phyloP scores from a whole-genome alignment of 345 rosid genomes.

The Luvunga scandens region DNA sequence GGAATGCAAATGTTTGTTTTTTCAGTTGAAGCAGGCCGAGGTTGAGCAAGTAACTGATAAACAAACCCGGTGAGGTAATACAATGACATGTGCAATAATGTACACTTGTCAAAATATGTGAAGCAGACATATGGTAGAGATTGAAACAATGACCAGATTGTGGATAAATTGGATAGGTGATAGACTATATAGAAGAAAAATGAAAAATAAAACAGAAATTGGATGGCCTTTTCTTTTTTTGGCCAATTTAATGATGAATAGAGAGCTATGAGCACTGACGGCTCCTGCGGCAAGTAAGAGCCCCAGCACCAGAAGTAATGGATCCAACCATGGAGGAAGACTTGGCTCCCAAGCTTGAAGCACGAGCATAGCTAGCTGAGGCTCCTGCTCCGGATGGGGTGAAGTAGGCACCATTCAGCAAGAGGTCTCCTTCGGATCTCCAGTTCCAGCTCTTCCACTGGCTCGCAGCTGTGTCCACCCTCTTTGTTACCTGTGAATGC shows the following conservation, averaged over 20 bases:
- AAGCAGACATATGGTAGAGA: slow-evolving; percentile 15
- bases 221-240: slow-evolving; percentile 25
- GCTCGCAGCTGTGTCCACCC: slow-evolving; percentile 56
- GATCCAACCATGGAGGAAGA: slow-evolving; percentile 73
- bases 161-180: slow-evolving; percentile 12
- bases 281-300: slow-evolving; percentile 60
- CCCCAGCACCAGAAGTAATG: slow-evolving; percentile 76
- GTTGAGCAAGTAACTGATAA: slow-evolving; percentile 43
- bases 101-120: slow-evolving; percentile 52
- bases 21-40: slow-evolving; percentile 64
- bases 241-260: slow-evolving; percentile 16
- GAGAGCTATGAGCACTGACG: slow-evolving; percentile 44
- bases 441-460: slow-evolving; percentile 84
- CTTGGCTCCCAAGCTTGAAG: slow-evolving; percentile 91
- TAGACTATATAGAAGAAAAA: slow-evolving; percentile 4
- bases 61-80: slow-evolving; percentile 17
- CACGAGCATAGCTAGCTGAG: slow-evolving; percentile 80
- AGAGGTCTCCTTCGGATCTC: slow-evolving; percentile 88
- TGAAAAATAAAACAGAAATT: slow-evolving; percentile 4
- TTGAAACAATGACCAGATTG: slow-evolving; percentile 20
- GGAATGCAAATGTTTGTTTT: slow-evolving; percentile 18
- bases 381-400: slow-evolving; percentile 82
- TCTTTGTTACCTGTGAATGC: slow-evolving; percentile 74
- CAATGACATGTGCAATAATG: slow-evolving; percentile 43
- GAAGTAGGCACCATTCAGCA: slow-evolving; percentile 89